These are phyloP conservation scores for Adansonia rubrostipa DNA, from an alignment of 441 rosid species.

Conservation along the genomic window DNA sequence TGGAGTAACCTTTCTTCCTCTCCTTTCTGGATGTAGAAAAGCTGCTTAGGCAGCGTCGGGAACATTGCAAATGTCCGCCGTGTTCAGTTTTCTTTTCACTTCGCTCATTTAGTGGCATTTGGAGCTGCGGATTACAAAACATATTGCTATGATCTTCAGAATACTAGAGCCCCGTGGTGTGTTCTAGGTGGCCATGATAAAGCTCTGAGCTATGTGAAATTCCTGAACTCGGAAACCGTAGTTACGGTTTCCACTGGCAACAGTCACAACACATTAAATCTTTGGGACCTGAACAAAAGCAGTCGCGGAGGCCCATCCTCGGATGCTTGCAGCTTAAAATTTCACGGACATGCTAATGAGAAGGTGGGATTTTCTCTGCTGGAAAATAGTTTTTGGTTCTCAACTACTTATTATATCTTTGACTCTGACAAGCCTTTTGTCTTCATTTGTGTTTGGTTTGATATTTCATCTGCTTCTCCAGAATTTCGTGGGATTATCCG, in stretches of 20 bases:
- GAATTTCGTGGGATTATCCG: conserved; percentile 92
- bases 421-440: conserved; percentile 5
- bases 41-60: conserved; percentile 68
- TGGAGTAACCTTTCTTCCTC: conserved; percentile 20
- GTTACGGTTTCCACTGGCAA: conserved; percentile 95
- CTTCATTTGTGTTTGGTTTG: conserved; percentile 21
- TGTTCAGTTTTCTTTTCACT: conserved; percentile 86
- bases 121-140: conserved; percentile 92
- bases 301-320: conserved; percentile 56
- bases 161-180: conserved; percentile 85
- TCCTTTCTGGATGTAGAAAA: conserved; percentile 56
- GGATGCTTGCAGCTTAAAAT: conserved; percentile 74
- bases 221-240: conserved; percentile 81
- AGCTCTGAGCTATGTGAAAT: conserved; percentile 90
- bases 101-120: conserved; percentile 82
- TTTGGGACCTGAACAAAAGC: conserved; percentile 39
- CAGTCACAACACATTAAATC: conserved; percentile 69
- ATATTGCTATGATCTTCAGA: conserved; percentile 86
- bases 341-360: conserved; percentile 83
- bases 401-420: neutral
- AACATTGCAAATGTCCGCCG: conserved; percentile 85
- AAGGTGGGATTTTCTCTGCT: conserved; percentile 52
- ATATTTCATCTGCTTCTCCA: conserved; percentile 41
- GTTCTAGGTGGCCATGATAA: conserved; percentile 77
- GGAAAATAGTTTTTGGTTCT: neutral